Evolutionary conservation across 306 rosid species (phyloP), one percentile per base, ranked within the genome.

Genomic region (Benincasa hispida): DNA sequence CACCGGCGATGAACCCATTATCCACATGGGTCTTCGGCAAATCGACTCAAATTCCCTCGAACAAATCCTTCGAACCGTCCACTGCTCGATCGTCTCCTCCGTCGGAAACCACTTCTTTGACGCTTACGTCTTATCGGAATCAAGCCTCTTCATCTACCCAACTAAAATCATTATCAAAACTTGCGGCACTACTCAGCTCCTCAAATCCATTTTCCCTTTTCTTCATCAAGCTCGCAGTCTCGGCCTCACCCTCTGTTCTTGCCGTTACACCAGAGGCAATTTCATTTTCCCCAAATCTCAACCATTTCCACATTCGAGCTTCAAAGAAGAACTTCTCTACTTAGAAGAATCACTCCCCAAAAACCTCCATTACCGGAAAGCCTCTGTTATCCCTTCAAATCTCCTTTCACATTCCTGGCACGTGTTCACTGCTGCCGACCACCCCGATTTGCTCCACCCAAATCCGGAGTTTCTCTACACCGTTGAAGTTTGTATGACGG

Each of bases 141-240:
- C 98, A 6, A 94, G 98, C 89, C 96, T 94, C 80, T 94, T 94
- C 72, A 91, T 92, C 10, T 94, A 94, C 87, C 99, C 99, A 15
- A 89, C 90, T 8, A 94, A 92, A 84, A 89, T 92, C 88, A 89
- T 94, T 81, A 90, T 94, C 89, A 94, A 94, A 79, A 94, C 99
- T 0, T 94, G 99, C 60, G 99, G 99, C 63, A 94, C 99, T 72
- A 94, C 99, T n/a, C 96, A 94, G 78, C 99, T 94, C 28, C 96
- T 94, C 78, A 94, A 94, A 81, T 90, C 96, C 27, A 83, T 92
- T 81, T 66, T 76, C 30, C 99, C 97, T 10, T 84, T 94, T 69
- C 83, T 94, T 81, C 85, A 79, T 83, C 86, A 76, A 50, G 91
- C 97, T 0, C 81, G 57, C 28, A 87, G 54, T 48, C 75, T 90